phyloP scores from a whole-genome alignment of 805 yeast genomes.

The Sugiyamaella lignohabitans region DNA sequence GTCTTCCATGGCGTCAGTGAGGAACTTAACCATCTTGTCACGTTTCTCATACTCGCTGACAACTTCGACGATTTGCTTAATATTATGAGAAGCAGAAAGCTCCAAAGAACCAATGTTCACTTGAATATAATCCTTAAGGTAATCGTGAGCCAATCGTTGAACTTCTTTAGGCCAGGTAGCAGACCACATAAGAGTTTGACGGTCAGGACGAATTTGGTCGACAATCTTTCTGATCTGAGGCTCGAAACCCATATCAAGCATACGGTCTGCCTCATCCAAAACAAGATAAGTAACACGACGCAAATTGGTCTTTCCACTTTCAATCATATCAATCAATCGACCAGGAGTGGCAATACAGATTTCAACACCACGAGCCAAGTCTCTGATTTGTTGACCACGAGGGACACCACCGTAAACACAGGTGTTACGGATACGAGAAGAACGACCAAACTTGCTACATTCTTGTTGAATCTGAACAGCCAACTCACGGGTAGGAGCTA shows the following conservation, averaged over 20 bases:
- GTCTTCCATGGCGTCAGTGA: slow-evolving; percentile 67
- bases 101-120: slow-evolving; percentile 95
- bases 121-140: slow-evolving; percentile 87
- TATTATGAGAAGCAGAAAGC: slow-evolving; percentile 93
- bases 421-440: slow-evolving; percentile 85
- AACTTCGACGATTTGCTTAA: slow-evolving; percentile 89
- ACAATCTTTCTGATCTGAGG: slow-evolving; percentile 98
- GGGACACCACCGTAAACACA: slow-evolving; percentile 99
- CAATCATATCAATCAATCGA: slow-evolving; percentile 96
- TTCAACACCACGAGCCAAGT: slow-evolving; percentile 90
- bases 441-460: slow-evolving; percentile 87
- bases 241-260: slow-evolving; percentile 99
- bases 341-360: slow-evolving; percentile 98
- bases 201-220: slow-evolving; percentile 97
- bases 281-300: slow-evolving; percentile 95
- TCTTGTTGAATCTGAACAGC: slow-evolving; percentile 97
- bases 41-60: slow-evolving; percentile 89
- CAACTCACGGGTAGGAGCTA: slow-evolving; percentile 98
- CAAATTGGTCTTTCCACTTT: slow-evolving; percentile 87
- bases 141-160: slow-evolving; percentile 86
- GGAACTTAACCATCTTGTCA: slow-evolving; percentile 77
- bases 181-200: slow-evolving; percentile 99
- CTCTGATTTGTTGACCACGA: slow-evolving; percentile 95
- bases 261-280: slow-evolving; percentile 98
- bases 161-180: slow-evolving; percentile 99